Base-by-base conservation (phyloP, 352 stramenopile species). In the Phytophthora pluvialis region DNA sequence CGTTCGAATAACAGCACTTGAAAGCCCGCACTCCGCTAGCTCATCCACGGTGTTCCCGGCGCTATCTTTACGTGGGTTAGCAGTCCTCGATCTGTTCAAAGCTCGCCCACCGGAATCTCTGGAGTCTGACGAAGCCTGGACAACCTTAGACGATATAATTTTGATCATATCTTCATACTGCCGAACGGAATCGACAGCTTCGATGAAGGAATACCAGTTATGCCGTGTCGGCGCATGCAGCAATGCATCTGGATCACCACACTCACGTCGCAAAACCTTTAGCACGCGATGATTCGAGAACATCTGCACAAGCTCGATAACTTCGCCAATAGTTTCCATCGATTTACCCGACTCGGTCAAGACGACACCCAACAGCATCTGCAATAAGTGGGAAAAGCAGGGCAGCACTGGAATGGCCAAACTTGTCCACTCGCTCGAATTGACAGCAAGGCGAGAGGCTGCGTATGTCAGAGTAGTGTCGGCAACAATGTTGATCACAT, bases 101-200 rank as follows among this genome's bases (percentile, higher is more conserved):
- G 11, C n/a, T 15, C 38, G 43, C 0, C 29, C 40, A 54, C 46
- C 35, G 0, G 38, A 52, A 38, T 60, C 38, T 53, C 13, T 43
- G 5, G 46, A 53, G 5, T 67, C 44, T 2, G 63, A 72, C 0
- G 74, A 69, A 46, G 72, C 77, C 26, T 70, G 60, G 25, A 80
- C 49, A 36, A 86, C 77, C 60, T 88, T 88, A 0, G 75, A 79
- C 4, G 82, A 76, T 33, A 93, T 88, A 40, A 90, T 89, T 64
- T 93, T 93, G 65, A 93, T 89, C 82, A 90, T 88, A 38, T 93
- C 84, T 68, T 91, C 82, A 58, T 88, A 91, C 49, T 93, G 84
- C 7, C 82, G 80, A 55, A 91, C 77, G 4, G 81, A 93, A 66
- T 93, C 82, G 12, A 93, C 78, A 58, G 79, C 80, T 65, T 93